These are phyloP conservation scores for Colletotrichum nymphaeae DNA, from an alignment of 2,329 filamentous ascomycete species.

Conservation along the genomic window DNA sequence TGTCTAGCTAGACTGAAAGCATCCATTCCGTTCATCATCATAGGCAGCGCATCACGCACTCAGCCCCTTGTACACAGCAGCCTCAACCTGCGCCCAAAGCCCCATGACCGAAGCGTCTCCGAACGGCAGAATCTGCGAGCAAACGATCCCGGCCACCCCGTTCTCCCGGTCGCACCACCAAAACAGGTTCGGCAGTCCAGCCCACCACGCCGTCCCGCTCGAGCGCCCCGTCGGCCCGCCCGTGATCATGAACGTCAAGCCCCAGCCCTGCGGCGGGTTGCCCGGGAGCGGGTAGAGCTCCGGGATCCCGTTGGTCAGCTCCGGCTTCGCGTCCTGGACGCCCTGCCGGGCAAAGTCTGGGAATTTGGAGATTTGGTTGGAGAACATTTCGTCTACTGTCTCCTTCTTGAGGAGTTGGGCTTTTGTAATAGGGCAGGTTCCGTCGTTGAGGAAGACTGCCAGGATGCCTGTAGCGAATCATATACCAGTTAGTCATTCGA, in stretches of 20 bases:
- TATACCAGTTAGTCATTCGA: not conserved
- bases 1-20: too few species aligned
- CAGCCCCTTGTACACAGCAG: slow-evolving; percentile 47
- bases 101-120: slow-evolving; percentile 53
- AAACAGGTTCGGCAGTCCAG: slow-evolving; percentile 68
- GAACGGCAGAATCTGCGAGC: slow-evolving; percentile 63
- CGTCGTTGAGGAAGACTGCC: slow-evolving; percentile 72
- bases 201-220: slow-evolving; percentile 64
- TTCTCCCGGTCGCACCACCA: slow-evolving; percentile 73
- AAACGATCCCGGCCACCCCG: slow-evolving; percentile 65
- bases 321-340: slow-evolving; percentile 59
- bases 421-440: slow-evolving; percentile 67
- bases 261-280: slow-evolving; percentile 72
- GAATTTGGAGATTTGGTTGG: slow-evolving; percentile 68
- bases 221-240: slow-evolving; percentile 64
- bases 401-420: slow-evolving; percentile 63
- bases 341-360: slow-evolving; percentile 62
- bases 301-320: slow-evolving; percentile 55
- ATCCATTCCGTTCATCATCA: not conserved
- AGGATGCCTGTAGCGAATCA: slow-evolving; percentile 61
- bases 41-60: not conserved
- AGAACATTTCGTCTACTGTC: slow-evolving; percentile 73
- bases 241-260: slow-evolving; percentile 66
- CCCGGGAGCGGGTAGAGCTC: slow-evolving; percentile 61
- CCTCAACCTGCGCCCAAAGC: slow-evolving; percentile 53